These are phyloP conservation scores for Chlorella variabilis DNA, from an alignment of 163 green algal genomes.

Conservation along the genomic window DNA sequence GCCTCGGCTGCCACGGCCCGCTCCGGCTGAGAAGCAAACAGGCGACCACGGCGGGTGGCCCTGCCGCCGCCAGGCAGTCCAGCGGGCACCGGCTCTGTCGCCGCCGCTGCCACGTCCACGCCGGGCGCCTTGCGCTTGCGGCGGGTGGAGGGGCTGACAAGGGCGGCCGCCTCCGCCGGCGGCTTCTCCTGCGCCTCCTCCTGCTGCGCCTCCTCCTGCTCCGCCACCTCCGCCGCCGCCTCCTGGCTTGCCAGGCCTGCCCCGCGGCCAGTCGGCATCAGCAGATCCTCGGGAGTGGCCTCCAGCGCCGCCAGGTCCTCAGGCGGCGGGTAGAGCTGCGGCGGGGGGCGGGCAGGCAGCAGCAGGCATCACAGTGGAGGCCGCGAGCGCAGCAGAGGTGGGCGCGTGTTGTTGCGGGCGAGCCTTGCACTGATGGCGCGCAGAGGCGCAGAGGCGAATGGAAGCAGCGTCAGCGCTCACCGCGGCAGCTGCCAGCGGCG, in stretches of 20 bases:
- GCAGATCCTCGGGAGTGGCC: slow-evolving; percentile 11
- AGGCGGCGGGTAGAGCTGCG: background rate
- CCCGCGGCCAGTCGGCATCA: background rate
- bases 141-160: background rate
- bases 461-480: too few species aligned
- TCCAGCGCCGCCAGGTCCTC: background rate
- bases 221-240: background rate
- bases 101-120: background rate
- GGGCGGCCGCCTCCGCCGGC: background rate
- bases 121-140: slow-evolving; percentile 30
- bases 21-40: background rate
- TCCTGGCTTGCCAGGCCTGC: background rate
- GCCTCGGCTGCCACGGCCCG: background rate
- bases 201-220: background rate
- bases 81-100: background rate
- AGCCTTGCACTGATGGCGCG: too few species aligned
- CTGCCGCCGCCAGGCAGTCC: background rate
- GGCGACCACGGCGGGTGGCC: background rate
- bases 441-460: too few species aligned
- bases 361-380: too few species aligned
- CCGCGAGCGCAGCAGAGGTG: too few species aligned
- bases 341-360: too few species aligned
- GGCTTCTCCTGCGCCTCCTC: background rate
- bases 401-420: too few species aligned
- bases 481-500: too few species aligned